Percentiles rank a stretch among this genome's conserved stretches.
These are phyloP conservation scores for Ophiocordyceps polyrhachis-furcata DNA, from an alignment of 2,329 filamentous ascomycete species.

Conservation along the genomic window DNA sequence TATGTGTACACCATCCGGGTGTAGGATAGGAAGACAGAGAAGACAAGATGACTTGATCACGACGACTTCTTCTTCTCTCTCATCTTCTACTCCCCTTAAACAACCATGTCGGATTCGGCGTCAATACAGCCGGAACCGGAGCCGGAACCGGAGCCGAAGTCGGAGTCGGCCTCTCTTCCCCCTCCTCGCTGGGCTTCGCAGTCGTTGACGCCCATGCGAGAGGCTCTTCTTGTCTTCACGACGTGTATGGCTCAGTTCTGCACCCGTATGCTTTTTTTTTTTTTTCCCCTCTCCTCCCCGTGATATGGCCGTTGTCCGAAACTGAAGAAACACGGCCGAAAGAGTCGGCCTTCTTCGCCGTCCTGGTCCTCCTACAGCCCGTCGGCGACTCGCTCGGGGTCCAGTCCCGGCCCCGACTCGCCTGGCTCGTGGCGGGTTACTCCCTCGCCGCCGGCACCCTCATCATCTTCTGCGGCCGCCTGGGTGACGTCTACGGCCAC, in stretches of 20 bases:
- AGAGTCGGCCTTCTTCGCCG: conserved; percentile 4
- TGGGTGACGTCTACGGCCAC: conserved; percentile 40
- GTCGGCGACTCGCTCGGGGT: conserved; percentile 28
- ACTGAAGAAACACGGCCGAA: no score
- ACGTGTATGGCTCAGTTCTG: conserved; percentile 27
- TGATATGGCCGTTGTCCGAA: no score
- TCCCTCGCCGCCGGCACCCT: conserved; percentile 36
- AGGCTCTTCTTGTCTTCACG: conserved; percentile 20
- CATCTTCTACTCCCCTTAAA: no score
- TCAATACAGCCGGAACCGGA: no score
- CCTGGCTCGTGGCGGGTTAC: conserved; percentile 40
- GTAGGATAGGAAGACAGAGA: no score
- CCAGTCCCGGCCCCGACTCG: conserved; percentile 22
- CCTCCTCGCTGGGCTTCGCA: conserved; percentile 5
- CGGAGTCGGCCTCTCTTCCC: background rate
- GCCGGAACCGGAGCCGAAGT: background rate
- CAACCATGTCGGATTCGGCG: no score
- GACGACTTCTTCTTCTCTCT: no score
- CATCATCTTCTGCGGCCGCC: conserved; percentile 34
- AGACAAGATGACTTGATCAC: no score
- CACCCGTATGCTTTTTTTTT: conserved; percentile 9
- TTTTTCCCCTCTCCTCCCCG: no score
- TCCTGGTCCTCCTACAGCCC: conserved; percentile 26
- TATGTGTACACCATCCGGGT: no score
- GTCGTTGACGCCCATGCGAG: conserved; percentile 9